Evolutionary conservation across 805 yeast species (phyloP).

Genomic region (Teunomyces aglyptinius): DNA sequence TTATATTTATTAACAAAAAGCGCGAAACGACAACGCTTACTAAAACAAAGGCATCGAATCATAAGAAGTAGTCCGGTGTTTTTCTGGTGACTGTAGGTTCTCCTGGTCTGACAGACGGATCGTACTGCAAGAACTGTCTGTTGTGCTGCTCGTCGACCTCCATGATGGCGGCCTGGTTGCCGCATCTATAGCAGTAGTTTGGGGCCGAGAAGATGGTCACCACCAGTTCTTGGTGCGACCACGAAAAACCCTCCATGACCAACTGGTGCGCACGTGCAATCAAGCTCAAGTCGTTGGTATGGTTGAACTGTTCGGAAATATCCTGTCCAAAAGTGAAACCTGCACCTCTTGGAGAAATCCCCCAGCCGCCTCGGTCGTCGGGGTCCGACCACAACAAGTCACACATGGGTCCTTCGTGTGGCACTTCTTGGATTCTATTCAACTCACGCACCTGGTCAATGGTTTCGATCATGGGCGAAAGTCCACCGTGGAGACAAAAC

Average conservation of each 20-base stretch:
- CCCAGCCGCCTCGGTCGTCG: constrained; percentile 98
- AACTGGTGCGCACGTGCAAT: constrained; percentile 95
- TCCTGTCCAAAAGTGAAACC: constrained; percentile 98
- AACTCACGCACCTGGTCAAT: constrained; percentile 89
- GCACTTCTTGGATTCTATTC: constrained; percentile 92
- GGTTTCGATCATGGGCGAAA: constrained; percentile 91
- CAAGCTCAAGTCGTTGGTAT: constrained; percentile 77
- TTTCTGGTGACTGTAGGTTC: constrained; percentile 97
- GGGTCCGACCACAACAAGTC: constrained; percentile 97
- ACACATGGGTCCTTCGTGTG: constrained; percentile 98
- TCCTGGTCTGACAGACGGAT: constrained; percentile 95
- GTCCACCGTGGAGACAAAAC: constrained; percentile 91
- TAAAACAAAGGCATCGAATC: constrained; percentile 16
- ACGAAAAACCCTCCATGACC: constrained; percentile 96
- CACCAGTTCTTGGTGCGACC: constrained; percentile 93
- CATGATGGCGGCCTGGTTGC: constrained; percentile 97
- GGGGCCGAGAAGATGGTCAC: constrained; percentile 96
- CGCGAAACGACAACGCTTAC: not conserved
- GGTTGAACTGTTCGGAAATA: constrained; percentile 90
- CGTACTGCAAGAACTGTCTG: constrained; percentile 90
- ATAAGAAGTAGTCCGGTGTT: constrained; percentile 94
- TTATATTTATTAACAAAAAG: not conserved
- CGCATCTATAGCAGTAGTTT: constrained; percentile 95
- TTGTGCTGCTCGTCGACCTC: constrained; percentile 93
- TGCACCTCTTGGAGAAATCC: constrained; percentile 96